phyloP scores from a whole-genome alignment of 2,329 filamentous ascomycete genomes.

The Fusarium setosum region DNA sequence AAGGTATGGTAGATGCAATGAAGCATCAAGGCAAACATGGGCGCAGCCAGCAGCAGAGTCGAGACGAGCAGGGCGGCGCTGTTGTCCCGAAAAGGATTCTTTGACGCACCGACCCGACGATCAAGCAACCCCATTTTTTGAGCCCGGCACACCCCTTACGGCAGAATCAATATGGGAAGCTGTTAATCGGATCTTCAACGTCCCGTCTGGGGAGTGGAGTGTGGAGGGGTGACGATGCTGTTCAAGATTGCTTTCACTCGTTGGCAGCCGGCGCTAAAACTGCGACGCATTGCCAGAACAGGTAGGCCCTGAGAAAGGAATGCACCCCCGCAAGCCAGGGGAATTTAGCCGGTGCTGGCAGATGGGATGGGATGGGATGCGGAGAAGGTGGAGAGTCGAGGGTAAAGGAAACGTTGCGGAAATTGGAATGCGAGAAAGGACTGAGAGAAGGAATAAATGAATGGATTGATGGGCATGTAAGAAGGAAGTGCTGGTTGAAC shows the following conservation, averaged over 20 bases:
- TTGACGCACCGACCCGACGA: neutral
- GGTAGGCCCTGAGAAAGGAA: neutral
- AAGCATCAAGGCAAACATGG: conserved; percentile 27
- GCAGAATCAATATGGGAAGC: neutral
- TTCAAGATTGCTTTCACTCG: neutral
- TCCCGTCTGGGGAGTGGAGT: neutral
- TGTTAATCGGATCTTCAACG: neutral
- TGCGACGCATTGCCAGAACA: neutral
- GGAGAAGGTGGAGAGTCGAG: neutral
- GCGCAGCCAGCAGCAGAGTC: conserved; percentile 23
- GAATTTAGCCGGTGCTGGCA: neutral
- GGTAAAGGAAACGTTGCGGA: neutral
- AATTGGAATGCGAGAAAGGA: neutral
- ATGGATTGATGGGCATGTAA: neutral
- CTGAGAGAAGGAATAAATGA: neutral
- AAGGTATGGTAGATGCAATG: conserved; percentile 30
- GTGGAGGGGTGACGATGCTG: neutral
- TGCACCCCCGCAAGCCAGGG: neutral
- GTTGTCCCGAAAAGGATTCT: conserved; percentile 7
- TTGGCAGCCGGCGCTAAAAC: neutral
- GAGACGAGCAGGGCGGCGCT: conserved; percentile 9
- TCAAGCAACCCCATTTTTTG: conserved; percentile 25
- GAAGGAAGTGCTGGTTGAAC: neutral
- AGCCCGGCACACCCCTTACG: neutral
- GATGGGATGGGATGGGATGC: neutral